These are phyloP conservation scores for Trichoderma asperelloides DNA, from an alignment of 495 filamentous ascomycete species.

Conservation along the genomic window DNA sequence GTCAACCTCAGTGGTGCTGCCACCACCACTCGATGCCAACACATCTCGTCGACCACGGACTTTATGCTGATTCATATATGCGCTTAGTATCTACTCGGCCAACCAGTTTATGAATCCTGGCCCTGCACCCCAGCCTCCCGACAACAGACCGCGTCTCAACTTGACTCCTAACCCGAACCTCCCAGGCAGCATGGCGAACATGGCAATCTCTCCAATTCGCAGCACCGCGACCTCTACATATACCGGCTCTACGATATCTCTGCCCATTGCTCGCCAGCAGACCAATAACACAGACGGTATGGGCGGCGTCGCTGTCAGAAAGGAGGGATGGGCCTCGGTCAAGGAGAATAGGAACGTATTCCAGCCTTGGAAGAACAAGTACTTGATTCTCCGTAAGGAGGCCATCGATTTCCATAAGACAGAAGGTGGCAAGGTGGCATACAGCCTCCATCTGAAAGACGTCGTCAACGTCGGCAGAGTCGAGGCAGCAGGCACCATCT, in stretches of 20 bases:
- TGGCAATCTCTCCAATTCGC: constrained; percentile 54
- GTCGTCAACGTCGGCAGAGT: constrained; percentile 78
- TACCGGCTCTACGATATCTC: constrained; percentile 55
- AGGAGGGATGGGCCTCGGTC: constrained; percentile 73
- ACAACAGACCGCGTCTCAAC: constrained; percentile 72
- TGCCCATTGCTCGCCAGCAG: constrained; percentile 53
- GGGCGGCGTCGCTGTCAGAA: constrained; percentile 64
- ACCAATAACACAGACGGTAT: constrained; percentile 53
- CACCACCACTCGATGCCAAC: constrained; percentile 3
- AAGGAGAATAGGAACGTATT: constrained; percentile 89
- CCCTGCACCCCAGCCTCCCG: constrained; percentile 84
- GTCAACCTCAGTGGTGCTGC: neutral
- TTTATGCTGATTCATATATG: constrained; percentile 4
- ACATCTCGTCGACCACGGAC: constrained; percentile 5
- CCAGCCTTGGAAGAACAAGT: constrained; percentile 75
- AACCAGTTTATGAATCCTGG: constrained; percentile 94
- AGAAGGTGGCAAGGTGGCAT: constrained; percentile 71
- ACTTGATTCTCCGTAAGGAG: constrained; percentile 77
- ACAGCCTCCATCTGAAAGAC: constrained; percentile 72
- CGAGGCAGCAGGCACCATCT: constrained; percentile 77
- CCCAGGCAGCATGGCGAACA: constrained; percentile 69
- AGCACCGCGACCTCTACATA: constrained; percentile 51
- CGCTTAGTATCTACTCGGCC: constrained; percentile 49
- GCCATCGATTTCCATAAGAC: constrained; percentile 87
- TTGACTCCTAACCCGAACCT: constrained; percentile 63